These are phyloP conservation scores for Flaveria trinervia DNA, from an alignment of 129 eudicot genomes.

Conservation along the genomic window DNA sequence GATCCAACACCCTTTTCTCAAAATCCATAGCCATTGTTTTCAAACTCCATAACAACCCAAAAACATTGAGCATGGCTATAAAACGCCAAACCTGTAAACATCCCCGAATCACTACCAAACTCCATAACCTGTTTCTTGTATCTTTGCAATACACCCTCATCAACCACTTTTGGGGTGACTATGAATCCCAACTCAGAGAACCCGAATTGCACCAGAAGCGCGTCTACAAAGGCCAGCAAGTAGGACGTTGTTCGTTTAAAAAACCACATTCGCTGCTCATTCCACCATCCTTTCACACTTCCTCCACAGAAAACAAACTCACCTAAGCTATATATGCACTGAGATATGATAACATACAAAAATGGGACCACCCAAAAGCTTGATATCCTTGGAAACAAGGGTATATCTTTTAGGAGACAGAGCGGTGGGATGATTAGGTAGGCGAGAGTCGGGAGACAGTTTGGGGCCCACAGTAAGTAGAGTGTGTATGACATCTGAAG, in stretches of 20 bases:
- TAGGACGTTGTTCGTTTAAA: slow-evolving; percentile 20
- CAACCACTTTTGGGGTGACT: slow-evolving; percentile 16
- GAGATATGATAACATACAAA: slow-evolving; percentile 21
- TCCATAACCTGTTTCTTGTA: slow-evolving; percentile 25
- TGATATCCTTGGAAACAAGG: slow-evolving; percentile 11
- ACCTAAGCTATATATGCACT: slow-evolving; percentile 25
- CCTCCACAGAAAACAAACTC: slow-evolving; percentile 21
- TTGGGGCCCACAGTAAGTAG: slow-evolving; percentile 16
- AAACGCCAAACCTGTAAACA: slow-evolving; percentile 16
- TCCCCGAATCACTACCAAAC: slow-evolving; percentile 17
- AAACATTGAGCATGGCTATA: slow-evolving; percentile 32
- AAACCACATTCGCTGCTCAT: slow-evolving; percentile 25
- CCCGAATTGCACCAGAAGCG: background rate
- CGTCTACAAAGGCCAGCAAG: slow-evolving; percentile 6
- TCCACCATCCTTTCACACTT: slow-evolving; percentile 20
- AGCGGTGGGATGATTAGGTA: slow-evolving; percentile 15
- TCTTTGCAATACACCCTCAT: slow-evolving; percentile 15
- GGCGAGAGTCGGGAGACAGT: slow-evolving; percentile 14
- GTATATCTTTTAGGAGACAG: slow-evolving; percentile 19
- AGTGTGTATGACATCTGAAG: slow-evolving; percentile 26
- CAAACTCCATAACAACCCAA: slow-evolving; percentile 20
- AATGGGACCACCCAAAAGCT: slow-evolving; percentile 24
- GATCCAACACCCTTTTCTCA: background rate
- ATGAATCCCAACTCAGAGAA: slow-evolving; percentile 15
- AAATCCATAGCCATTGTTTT: background rate